Evolutionary conservation across 2,329 filamentous ascomycete species (phyloP).

Genomic region (Ophiostoma triangulosporum): DNA sequence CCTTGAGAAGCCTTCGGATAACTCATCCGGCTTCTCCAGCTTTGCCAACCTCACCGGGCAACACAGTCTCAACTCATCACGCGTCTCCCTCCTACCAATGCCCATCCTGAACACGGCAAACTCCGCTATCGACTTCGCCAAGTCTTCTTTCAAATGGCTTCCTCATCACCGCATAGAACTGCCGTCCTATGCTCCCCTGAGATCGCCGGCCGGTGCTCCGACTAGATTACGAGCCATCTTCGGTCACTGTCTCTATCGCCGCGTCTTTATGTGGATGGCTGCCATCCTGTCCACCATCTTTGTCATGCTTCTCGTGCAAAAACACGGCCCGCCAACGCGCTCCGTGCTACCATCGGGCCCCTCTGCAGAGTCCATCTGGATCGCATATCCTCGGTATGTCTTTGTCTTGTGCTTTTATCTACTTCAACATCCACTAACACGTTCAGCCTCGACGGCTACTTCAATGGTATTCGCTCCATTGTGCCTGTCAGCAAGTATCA

Average conservation of each 20-base stretch:
- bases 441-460: constrained; percentile 63
- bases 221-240: constrained; percentile 23
- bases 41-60: constrained; percentile 9
- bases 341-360: constrained; percentile 16
- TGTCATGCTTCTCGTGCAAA: constrained; percentile 16
- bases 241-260: constrained; percentile 38
- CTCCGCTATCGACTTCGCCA: constrained; percentile 12
- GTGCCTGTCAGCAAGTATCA: constrained; percentile 49
- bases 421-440: neutral
- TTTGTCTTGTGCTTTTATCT: neutral
- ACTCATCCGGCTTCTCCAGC: constrained; percentile 8
- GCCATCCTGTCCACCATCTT: constrained; percentile 17
- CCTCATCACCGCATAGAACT: constrained; percentile 6
- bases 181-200: constrained; percentile 9
- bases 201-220: neutral
- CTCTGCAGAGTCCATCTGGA: constrained; percentile 20
- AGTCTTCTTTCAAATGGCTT: constrained; percentile 10
- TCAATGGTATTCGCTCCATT: constrained; percentile 60
- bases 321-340: constrained; percentile 13
- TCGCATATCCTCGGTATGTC: constrained; percentile 31
- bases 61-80: constrained; percentile 7
- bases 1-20: constrained; percentile 10
- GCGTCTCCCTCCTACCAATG: constrained; percentile 11
- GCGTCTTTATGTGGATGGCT: constrained; percentile 37
- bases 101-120: constrained; percentile 11